Percentiles rank a stretch among this genome's conserved stretches.
Evolutionary conservation across 352 stramenopile species (phyloP).

Genomic region (Pythium folliculosum): DNA sequence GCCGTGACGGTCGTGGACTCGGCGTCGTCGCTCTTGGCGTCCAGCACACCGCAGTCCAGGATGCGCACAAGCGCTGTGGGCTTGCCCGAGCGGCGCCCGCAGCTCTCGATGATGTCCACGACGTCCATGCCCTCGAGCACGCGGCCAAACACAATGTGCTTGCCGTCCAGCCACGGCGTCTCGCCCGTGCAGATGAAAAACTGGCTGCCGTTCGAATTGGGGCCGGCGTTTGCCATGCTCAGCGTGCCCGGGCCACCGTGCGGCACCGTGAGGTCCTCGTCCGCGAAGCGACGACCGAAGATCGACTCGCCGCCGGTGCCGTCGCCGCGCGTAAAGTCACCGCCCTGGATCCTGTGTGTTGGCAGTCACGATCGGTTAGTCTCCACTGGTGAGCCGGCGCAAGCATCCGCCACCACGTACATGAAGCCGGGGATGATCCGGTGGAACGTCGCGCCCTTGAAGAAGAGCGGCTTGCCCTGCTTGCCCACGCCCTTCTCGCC

Average conservation of each 20-base stretch:
- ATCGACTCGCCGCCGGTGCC: conserved; percentile 95
- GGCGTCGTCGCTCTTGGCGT: conserved; percentile 16
- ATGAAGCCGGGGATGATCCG: conserved; percentile 99
- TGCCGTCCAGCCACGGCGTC: conserved; percentile 96
- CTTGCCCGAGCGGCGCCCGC: conserved; percentile 82
- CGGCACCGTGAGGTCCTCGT: conserved; percentile 97
- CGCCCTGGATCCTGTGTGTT: conserved; percentile 94
- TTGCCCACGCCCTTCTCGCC: conserved; percentile 94
- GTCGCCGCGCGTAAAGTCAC: conserved; percentile 96
- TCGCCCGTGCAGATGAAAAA: conserved; percentile 96
- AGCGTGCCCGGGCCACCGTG: conserved; percentile 94
- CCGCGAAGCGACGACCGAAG: conserved; percentile 93
- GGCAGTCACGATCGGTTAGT: too few relatives aligned
- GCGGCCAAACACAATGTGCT: conserved; percentile 98
- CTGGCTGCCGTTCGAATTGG: conserved; percentile 96
- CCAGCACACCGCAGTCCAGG: conserved; percentile 80
- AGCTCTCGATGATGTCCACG: conserved; percentile 93
- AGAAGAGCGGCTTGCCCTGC: conserved; percentile 91
- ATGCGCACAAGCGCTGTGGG: conserved; percentile 90
- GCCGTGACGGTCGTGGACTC: neutral
- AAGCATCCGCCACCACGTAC: conserved; percentile 85
- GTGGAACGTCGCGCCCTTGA: conserved; percentile 98
- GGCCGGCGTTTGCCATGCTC: conserved; percentile 97
- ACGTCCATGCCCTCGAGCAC: conserved; percentile 91
- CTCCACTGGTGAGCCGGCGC: too few relatives aligned